A percentile compares a stretch with the other conserved stretches of the same genome.
Conservation (phyloP, 495 filamentous ascomycete species). For the Wilcoxina mikolae region DNA sequence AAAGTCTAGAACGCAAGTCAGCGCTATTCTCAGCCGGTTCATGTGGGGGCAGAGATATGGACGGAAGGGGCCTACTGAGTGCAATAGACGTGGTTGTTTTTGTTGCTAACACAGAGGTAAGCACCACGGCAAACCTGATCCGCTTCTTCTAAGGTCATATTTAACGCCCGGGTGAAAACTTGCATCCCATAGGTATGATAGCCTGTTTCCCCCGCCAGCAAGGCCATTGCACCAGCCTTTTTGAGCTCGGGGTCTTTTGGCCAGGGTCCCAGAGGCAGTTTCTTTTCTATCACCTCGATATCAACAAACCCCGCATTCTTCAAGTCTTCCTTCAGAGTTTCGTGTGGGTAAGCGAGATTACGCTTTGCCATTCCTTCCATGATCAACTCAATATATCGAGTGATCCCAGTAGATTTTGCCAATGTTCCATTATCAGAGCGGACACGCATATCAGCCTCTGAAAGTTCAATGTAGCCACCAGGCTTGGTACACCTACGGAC, state of each 20-base stretch:
- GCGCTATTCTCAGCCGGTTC: too few species aligned
- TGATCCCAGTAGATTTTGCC: background rate
- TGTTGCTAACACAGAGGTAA: too few species aligned
- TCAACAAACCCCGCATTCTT: slow-evolving; percentile 5
- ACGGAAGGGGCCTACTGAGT: too few species aligned
- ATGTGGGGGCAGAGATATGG: too few species aligned
- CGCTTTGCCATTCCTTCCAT: background rate
- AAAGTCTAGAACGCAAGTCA: too few species aligned
- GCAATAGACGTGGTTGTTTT: too few species aligned
- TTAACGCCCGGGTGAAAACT: too few species aligned
- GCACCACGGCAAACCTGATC: too few species aligned
- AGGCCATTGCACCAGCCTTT: background rate
- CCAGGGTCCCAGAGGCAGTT: slow-evolving; percentile 4
- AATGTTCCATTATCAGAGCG: background rate
- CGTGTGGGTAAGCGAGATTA: background rate
- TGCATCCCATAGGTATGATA: slow-evolving; percentile 5
- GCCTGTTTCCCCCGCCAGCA: background rate
- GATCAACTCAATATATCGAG: background rate
- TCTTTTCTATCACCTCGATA: background rate
- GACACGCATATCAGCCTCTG: background rate
- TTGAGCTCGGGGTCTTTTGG: slow-evolving; percentile 1
- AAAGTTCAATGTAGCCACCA: slow-evolving; percentile 31
- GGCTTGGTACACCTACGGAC: slow-evolving; percentile 31
- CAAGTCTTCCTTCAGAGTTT: background rate
- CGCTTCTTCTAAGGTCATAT: too few species aligned